These are phyloP conservation scores for Metschnikowia cubensis DNA, from an alignment of 805 yeast species.

Conservation along the genomic window DNA sequence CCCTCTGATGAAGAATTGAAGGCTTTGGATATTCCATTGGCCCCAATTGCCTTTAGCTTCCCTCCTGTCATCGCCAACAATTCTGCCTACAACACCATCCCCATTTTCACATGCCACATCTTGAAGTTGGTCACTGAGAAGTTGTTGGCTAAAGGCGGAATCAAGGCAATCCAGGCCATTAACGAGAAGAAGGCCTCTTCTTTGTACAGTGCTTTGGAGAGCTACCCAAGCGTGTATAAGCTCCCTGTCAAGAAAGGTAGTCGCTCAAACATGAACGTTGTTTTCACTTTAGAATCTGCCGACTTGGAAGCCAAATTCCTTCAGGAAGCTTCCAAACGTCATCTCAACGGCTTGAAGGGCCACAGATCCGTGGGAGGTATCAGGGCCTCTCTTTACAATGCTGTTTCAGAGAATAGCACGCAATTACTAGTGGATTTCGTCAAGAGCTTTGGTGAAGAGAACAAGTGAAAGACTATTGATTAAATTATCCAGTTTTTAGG, in stretches of 20 bases:
- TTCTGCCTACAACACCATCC: constrained; percentile 93
- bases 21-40: constrained; percentile 61
- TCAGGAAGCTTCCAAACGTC: constrained; percentile 54
- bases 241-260: constrained; percentile 58
- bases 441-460: constrained; percentile 51
- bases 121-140: constrained; percentile 71
- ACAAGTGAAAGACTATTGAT: not conserved
- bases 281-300: constrained; percentile 67
- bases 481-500: not conserved
- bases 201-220: constrained; percentile 63
- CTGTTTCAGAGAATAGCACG: constrained; percentile 63
- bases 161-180: constrained; percentile 52
- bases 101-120: constrained; percentile 86
- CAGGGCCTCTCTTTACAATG: constrained; percentile 90
- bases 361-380: constrained; percentile 97
- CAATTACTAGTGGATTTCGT: constrained; percentile 54
- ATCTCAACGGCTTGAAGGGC: constrained; percentile 82
- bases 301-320: constrained; percentile 69
- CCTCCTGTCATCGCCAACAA: constrained; percentile 84
- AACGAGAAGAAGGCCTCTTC: constrained; percentile 60
- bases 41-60: constrained; percentile 86
- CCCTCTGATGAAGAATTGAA: constrained; percentile 60
- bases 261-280: constrained; percentile 91
- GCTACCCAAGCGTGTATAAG: constrained; percentile 59
- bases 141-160: constrained; percentile 68